These are phyloP conservation scores for Trichophyton benhamiae DNA, from an alignment of 2,329 filamentous ascomycete genomes.

Conservation along the genomic window DNA sequence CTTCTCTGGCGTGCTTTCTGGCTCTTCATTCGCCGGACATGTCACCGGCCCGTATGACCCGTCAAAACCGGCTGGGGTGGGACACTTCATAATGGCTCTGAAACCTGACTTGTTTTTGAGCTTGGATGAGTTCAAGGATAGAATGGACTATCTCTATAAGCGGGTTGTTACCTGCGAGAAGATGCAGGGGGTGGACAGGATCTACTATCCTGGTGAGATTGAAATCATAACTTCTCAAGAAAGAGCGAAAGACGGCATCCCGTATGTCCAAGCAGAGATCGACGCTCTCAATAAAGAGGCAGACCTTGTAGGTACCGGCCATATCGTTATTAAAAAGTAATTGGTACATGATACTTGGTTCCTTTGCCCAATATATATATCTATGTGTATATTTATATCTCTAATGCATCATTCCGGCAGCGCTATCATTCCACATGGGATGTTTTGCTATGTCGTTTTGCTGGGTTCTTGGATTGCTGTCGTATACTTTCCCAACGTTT, in stretches of 20 bases:
- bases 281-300: conserved; percentile 41
- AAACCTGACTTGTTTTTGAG: conserved; percentile 65
- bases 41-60: conserved; percentile 68
- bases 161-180: conserved; percentile 42
- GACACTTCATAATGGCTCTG: conserved; percentile 59
- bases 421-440: neutral
- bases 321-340: conserved; percentile 1
- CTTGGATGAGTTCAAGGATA: conserved; percentile 52
- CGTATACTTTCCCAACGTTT: conserved; percentile 64
- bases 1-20: conserved; percentile 64
- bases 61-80: conserved; percentile 55
- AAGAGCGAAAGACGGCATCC: conserved; percentile 36
- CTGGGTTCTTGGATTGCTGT: neutral
- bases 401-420: neutral
- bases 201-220: conserved; percentile 48
- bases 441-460: neutral
- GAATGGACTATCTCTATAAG: conserved; percentile 47
- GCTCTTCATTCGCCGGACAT: conserved; percentile 64
- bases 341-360: neutral
- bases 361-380: neutral
- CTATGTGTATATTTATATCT: neutral
- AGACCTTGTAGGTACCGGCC: conserved; percentile 27
- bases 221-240: conserved; percentile 39
- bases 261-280: conserved; percentile 38
- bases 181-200: conserved; percentile 42